These are phyloP conservation scores for Oryza glumipatula DNA, from an alignment of 176 grass and related monocot species.

Conservation along the genomic window DNA sequence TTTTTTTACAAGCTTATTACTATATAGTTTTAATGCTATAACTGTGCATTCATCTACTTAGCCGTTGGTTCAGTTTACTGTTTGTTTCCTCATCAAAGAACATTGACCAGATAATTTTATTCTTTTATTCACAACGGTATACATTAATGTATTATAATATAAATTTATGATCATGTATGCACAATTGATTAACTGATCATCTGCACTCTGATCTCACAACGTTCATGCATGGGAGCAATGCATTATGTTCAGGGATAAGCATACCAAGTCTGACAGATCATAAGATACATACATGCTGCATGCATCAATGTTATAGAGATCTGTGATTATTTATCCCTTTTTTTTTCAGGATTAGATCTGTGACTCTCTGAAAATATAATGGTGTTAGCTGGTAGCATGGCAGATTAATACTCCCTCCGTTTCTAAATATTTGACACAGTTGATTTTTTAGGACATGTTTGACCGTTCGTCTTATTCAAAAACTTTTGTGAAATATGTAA, in stretches of 20 bases:
- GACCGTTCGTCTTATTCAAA: too few relatives aligned
- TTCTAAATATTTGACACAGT: too few relatives aligned
- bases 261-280: not conserved
- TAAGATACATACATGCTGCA: conserved; percentile 2
- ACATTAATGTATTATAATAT: too few relatives aligned
- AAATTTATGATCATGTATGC: not conserved
- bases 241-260: not conserved
- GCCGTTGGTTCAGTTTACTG: conserved; percentile 14
- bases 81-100: conserved; percentile 35
- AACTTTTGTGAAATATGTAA: too few relatives aligned
- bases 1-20: not conserved
- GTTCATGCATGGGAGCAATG: not conserved
- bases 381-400: conserved; percentile 19
- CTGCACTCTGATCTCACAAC: not conserved
- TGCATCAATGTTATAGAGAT: not conserved
- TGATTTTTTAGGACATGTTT: too few relatives aligned
- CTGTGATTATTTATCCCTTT: not conserved
- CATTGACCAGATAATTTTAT: conserved; percentile 26
- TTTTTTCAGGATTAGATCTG: not conserved
- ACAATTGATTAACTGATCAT: not conserved
- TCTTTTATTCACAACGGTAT: not conserved
- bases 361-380: conserved; percentile 19
- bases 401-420: not conserved
- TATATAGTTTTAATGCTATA: not conserved
- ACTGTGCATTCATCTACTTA: not conserved